Percentiles rank a stretch among this genome's conserved stretches.
Conservation (phyloP, 495 filamentous ascomycete species). For the Hypomontagnella monticulosa region DNA sequence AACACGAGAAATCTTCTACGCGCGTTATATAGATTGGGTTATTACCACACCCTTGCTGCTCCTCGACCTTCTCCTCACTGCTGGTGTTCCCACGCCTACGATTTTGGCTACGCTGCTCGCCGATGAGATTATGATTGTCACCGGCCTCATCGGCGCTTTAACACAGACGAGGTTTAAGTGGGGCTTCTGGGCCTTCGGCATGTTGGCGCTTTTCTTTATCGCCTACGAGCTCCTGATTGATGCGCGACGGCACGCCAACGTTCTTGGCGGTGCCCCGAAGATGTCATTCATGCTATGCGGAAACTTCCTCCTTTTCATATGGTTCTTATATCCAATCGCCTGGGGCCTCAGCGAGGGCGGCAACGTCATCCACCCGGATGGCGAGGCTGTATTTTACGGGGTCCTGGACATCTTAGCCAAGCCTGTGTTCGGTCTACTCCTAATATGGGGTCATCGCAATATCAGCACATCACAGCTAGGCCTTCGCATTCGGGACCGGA, state of each 20-base stretch:
- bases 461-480: conserved; percentile 63
- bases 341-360: conserved; percentile 75
- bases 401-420: conserved; percentile 70
- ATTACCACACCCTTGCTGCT: conserved; percentile 62
- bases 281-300: conserved; percentile 63
- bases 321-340: conserved; percentile 73
- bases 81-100: conserved; percentile 70
- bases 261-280: conserved; percentile 59
- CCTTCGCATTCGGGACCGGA: conserved; percentile 46
- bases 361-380: conserved; percentile 70
- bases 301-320: conserved; percentile 64
- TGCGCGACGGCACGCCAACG: conserved; percentile 62
- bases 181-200: conserved; percentile 74
- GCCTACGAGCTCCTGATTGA: conserved; percentile 62
- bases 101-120: conserved; percentile 70
- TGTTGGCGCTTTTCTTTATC: conserved; percentile 67
- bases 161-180: conserved; percentile 68
- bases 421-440: conserved; percentile 60
- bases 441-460: conserved; percentile 64
- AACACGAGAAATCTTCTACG: conserved; percentile 75
- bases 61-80: conserved; percentile 69
- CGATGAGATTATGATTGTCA: conserved; percentile 69
- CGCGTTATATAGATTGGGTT: conserved; percentile 73
- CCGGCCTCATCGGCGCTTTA: conserved; percentile 69
- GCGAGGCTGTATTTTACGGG: conserved; percentile 75